A percentile compares a stretch with the other conserved stretches of the same genome.
Evolutionary conservation across 495 filamentous ascomycete genomes (phyloP).

Genomic region (Aspergillus bertholletiae): DNA sequence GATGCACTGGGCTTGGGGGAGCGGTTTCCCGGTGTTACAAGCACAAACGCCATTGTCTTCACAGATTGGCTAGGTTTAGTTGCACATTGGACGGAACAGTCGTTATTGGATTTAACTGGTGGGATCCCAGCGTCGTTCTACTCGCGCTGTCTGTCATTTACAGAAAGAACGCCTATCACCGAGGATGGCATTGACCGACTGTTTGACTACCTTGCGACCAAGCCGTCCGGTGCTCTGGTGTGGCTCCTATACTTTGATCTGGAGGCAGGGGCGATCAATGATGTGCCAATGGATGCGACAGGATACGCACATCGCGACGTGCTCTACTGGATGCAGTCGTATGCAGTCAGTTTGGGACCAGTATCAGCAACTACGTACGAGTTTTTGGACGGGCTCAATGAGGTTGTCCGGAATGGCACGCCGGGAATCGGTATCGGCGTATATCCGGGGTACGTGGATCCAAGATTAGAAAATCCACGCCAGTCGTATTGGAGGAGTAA

Average conservation of each 20-base stretch:
- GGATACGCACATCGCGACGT: constrained; percentile 44
- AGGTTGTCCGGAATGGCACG: constrained; percentile 14
- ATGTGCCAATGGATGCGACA: constrained; percentile 34
- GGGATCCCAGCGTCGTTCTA: constrained; percentile 42
- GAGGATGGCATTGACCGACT: constrained; percentile 32
- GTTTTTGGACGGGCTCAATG: constrained; percentile 46
- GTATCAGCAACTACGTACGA: constrained; percentile 30
- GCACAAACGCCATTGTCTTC: constrained; percentile 33
- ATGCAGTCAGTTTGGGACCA: constrained; percentile 34
- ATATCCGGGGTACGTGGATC: constrained; percentile 75
- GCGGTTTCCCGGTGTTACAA: constrained; percentile 26
- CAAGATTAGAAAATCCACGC: constrained; percentile 39
- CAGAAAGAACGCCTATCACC: constrained; percentile 35
- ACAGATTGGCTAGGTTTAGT: constrained; percentile 56
- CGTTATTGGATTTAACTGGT: constrained; percentile 21
- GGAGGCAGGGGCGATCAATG: constrained; percentile 41
- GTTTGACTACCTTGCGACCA: constrained; percentile 41
- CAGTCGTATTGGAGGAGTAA: constrained; percentile 56
- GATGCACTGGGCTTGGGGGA: constrained; percentile 26
- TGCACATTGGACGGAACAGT: constrained; percentile 44
- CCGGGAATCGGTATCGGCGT: constrained; percentile 29
- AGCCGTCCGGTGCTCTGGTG: constrained; percentile 39
- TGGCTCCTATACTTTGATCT: constrained; percentile 45
- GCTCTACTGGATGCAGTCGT: constrained; percentile 43
- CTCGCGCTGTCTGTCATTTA: constrained; percentile 48